Evolutionary conservation across 805 yeast species (phyloP).

Genomic region (Metschnikowia sp.): DNA sequence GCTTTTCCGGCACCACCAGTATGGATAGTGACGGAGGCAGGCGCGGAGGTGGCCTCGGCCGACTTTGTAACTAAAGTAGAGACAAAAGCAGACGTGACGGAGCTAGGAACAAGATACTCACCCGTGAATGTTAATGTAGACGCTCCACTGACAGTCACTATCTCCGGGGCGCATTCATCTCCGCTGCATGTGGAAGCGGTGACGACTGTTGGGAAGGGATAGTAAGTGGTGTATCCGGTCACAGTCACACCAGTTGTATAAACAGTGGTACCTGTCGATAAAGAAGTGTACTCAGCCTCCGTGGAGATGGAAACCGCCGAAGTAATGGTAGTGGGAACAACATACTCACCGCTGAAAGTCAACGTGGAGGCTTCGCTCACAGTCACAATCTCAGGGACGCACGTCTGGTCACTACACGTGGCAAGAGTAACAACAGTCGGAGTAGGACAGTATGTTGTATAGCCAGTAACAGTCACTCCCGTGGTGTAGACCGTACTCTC

Average conservation of each 20-base stretch:
- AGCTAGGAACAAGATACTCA: slow-evolving; percentile 26
- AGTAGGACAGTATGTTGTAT: slow-evolving; percentile 1
- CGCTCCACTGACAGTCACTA: slow-evolving; percentile 28
- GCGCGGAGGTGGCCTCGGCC: not conserved
- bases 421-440: slow-evolving; percentile 33
- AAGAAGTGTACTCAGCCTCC: not conserved
- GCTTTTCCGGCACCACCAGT: slow-evolving; percentile 36
- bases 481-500: slow-evolving; percentile 14
- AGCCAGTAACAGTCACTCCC: slow-evolving; percentile 3
- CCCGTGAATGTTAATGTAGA: slow-evolving; percentile 34
- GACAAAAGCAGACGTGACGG: slow-evolving; percentile 24
- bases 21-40: slow-evolving; percentile 1
- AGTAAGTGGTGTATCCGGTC: slow-evolving; percentile 2
- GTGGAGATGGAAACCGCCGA: not conserved
- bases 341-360: slow-evolving; percentile 10
- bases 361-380: slow-evolving; percentile 31
- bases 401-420: slow-evolving; percentile 27
- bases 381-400: slow-evolving; percentile 26
- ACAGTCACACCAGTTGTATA: slow-evolving; percentile 2
- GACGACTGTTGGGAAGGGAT: slow-evolving; percentile 24
- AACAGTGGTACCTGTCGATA: not conserved
- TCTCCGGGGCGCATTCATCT: slow-evolving; percentile 25
- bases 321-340: not conserved
- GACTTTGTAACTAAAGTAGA: not conserved
- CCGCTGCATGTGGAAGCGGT: slow-evolving; percentile 33